Conservation (phyloP, 2,329 filamentous ascomycete genomes). For the Ceratocystis eucalypticola region DNA sequence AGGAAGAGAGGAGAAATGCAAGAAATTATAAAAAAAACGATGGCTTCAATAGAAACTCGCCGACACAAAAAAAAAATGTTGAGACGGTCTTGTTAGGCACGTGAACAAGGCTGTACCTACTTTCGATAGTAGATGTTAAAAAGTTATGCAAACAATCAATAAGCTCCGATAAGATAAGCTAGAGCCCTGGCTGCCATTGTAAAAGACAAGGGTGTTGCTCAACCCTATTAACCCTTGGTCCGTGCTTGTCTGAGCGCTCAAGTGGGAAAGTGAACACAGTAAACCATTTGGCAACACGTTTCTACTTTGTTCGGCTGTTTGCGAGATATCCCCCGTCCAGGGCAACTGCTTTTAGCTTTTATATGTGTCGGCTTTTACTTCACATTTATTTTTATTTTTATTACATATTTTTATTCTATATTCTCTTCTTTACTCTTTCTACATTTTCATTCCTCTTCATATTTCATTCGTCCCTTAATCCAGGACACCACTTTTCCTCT, state of each 20-base stretch:
- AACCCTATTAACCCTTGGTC: neutral
- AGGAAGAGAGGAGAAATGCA: neutral
- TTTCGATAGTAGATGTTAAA: neutral
- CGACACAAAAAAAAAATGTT: neutral
- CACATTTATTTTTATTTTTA: neutral
- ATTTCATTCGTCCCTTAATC: no score
- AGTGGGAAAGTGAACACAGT: slow-evolving; percentile 14
- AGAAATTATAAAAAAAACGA: neutral
- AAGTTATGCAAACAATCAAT: neutral
- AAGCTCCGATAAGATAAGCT: slow-evolving; percentile 6
- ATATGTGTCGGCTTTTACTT: neutral
- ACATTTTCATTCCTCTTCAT: neutral
- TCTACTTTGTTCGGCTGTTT: neutral
- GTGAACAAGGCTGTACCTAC: neutral
- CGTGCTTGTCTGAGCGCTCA: neutral
- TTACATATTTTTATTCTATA: neutral
- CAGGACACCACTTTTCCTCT: slow-evolving; percentile 6
- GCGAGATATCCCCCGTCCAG: neutral
- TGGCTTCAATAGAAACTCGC: neutral
- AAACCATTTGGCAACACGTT: slow-evolving; percentile 13
- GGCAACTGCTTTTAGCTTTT: neutral
- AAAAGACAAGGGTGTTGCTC: neutral
- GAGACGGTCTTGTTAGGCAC: neutral
- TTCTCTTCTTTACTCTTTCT: neutral
- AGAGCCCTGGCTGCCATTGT: neutral